phyloP scores from a whole-genome alignment of 345 rosid species.

The Eucalyptus cladocalyx region DNA sequence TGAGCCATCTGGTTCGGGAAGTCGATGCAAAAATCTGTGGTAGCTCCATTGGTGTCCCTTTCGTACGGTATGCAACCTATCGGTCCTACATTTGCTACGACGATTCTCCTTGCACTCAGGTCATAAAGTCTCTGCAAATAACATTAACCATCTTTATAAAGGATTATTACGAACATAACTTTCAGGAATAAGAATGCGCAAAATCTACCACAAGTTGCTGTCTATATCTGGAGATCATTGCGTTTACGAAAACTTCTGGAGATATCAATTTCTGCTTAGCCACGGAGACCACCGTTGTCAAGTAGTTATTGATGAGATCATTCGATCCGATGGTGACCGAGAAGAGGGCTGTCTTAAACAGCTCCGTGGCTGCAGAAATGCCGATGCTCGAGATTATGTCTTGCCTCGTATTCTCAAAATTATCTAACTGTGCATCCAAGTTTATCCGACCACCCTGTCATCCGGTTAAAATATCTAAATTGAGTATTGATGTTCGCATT shows the following conservation, averaged over 20 bases:
- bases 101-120: constrained; percentile 56
- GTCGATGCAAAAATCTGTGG: constrained; percentile 32
- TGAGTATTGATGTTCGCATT: neutral
- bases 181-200: neutral
- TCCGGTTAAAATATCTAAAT: neutral
- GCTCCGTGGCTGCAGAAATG: constrained; percentile 16
- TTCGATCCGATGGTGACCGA: constrained; percentile 66
- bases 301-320: constrained; percentile 66
- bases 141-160: neutral
- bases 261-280: constrained; percentile 25
- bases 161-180: neutral
- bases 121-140: constrained; percentile 43
- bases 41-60: constrained; percentile 31
- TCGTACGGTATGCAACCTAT: constrained; percentile 77
- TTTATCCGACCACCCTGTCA: constrained; percentile 53
- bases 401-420: constrained; percentile 35
- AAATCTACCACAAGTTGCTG: constrained; percentile 45
- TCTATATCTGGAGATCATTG: constrained; percentile 41
- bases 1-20: constrained; percentile 55
- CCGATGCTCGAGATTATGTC: constrained; percentile 33
- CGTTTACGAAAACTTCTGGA: constrained; percentile 34
- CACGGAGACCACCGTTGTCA: constrained; percentile 39
- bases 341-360: constrained; percentile 24
- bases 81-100: constrained; percentile 63
- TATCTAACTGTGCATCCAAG: constrained; percentile 48